A percentile compares a stretch with the other conserved stretches of the same genome.
These are phyloP conservation scores for Penicillium verrucosum DNA, from an alignment of 2,329 filamentous ascomycete species.

Conservation along the genomic window DNA sequence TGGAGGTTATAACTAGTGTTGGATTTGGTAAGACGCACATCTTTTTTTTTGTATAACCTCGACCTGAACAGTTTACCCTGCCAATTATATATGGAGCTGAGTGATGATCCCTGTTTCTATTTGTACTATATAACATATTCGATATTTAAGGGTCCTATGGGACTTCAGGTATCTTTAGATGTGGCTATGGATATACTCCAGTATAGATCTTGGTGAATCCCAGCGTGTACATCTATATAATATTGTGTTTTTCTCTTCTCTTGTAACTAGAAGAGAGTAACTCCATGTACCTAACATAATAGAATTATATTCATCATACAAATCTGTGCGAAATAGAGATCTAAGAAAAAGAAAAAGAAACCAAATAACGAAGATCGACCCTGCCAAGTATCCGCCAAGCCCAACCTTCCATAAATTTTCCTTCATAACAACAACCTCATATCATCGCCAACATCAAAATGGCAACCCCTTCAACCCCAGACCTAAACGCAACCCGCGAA, in stretches of 20 bases:
- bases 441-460: conserved; percentile 2
- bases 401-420: conserved; percentile 19
- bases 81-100: background rate
- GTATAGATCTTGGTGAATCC: background rate
- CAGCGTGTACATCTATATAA: background rate
- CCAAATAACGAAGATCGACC: background rate
- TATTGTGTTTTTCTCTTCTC: background rate
- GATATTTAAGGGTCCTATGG: background rate
- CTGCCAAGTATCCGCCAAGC: background rate
- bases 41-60: background rate
- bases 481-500: conserved; percentile 23
- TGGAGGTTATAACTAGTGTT: background rate
- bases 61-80: background rate
- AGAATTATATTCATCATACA: background rate
- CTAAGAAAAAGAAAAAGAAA: background rate
- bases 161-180: no score
- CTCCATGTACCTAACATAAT: background rate
- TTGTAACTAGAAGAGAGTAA: background rate
- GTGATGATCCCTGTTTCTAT: background rate
- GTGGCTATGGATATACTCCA: background rate
- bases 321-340: background rate
- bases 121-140: background rate
- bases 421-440: background rate
- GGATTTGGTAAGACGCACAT: background rate
- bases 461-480: background rate